Conservation (phyloP, 352 stramenopile genomes). For the Hyaloperonospora brassicae region DNA sequence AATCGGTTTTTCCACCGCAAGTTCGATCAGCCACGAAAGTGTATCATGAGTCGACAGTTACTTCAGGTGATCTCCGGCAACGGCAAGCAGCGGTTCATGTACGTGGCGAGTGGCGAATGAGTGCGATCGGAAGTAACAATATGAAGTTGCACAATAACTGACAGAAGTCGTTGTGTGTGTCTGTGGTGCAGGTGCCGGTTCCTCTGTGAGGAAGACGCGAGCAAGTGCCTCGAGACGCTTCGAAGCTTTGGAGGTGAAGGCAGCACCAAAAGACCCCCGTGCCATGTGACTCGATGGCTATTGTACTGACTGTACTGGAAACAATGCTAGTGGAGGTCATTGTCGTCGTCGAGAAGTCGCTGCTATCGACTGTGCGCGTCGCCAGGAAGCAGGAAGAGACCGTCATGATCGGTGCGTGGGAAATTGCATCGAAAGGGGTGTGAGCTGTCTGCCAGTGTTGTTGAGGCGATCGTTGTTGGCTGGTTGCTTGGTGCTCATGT, state of each 20-base stretch:
- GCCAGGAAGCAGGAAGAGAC: neutral
- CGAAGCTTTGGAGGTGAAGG: constrained; percentile 26
- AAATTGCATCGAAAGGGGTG: neutral
- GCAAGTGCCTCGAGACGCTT: constrained; percentile 23
- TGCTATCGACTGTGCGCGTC: constrained; percentile 10
- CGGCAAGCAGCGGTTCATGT: constrained; percentile 40
- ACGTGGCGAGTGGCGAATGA: neutral
- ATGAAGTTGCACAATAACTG: no score
- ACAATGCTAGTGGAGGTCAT: constrained; percentile 26
- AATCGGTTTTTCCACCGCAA: constrained; percentile 33
- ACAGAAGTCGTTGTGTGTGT: neutral
- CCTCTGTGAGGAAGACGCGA: constrained; percentile 23
- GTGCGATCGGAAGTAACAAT: neutral
- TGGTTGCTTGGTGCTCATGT: neutral
- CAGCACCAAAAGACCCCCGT: neutral
- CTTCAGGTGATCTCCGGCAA: constrained; percentile 43
- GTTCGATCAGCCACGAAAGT: constrained; percentile 50
- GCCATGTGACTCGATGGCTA: neutral
- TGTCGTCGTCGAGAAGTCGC: constrained; percentile 13
- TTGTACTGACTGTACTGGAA: neutral
- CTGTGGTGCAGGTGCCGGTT: constrained; percentile 18
- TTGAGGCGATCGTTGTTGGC: no score
- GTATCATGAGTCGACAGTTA: constrained; percentile 30
- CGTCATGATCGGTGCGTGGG: constrained; percentile 19
- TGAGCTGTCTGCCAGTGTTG: neutral